Percentiles rank a stretch among this genome's conserved stretches.
Conservation (phyloP, 2,329 filamentous ascomycete genomes). For the Gaeumannomyces tritici region DNA sequence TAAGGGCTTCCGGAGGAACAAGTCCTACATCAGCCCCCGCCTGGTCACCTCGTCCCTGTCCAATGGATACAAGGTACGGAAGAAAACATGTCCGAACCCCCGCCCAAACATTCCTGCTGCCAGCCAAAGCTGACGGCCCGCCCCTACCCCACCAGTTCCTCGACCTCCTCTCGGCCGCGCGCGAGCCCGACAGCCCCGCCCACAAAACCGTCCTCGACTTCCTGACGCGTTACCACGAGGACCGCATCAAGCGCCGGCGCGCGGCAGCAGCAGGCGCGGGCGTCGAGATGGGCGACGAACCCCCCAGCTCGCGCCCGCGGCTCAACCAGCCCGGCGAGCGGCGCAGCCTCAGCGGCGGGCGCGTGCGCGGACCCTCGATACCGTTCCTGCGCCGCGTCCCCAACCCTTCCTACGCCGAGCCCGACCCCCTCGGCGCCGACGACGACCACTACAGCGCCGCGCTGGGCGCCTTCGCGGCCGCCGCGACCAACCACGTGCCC, state of each 20-base stretch:
- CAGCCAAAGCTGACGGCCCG: neutral
- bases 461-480: conserved; percentile 10
- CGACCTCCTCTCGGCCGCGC: conserved; percentile 27
- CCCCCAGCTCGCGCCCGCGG: conserved; percentile 9
- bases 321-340: conserved; percentile 11
- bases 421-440: neutral
- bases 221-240: conserved; percentile 15
- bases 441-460: neutral
- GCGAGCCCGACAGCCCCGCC: conserved; percentile 25
- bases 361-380: neutral
- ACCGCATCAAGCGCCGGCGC: conserved; percentile 16
- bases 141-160: conserved; percentile 24
- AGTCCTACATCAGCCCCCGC: conserved; percentile 44
- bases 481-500: conserved; percentile 11
- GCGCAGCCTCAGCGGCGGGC: neutral
- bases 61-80: conserved; percentile 56
- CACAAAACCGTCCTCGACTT: conserved; percentile 30
- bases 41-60: conserved; percentile 53
- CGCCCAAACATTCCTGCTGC: too few species aligned
- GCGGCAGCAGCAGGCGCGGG: conserved; percentile 11
- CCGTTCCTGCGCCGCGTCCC: conserved; percentile 21
- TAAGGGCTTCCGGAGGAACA: conserved; percentile 53
- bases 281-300: conserved; percentile 10
- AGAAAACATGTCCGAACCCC: too few species aligned
- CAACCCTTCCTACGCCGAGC: neutral